Conservation (phyloP, 1,139 yeast species). For the Pichia sp. region DNA sequence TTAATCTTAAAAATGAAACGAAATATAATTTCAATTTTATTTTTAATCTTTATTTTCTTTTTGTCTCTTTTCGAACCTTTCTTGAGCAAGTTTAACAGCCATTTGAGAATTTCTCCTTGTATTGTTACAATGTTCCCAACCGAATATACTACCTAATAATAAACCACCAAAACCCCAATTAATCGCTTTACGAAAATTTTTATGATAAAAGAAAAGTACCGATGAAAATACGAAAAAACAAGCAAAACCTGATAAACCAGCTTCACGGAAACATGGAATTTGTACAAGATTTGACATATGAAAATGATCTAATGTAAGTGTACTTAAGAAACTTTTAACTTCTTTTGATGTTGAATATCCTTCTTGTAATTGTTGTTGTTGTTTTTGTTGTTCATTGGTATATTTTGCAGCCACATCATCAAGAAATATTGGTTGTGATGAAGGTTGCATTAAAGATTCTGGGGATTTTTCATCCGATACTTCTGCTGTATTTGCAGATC, state of each 20-base stretch:
- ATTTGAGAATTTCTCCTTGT: constrained; percentile 57
- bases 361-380: constrained; percentile 4
- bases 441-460: too few species aligned
- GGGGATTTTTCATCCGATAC: too few species aligned
- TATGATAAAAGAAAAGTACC: constrained; percentile 64
- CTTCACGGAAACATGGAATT: constrained; percentile 88
- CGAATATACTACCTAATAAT: constrained; percentile 69
- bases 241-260: constrained; percentile 80
- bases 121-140: constrained; percentile 91
- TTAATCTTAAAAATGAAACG: too few species aligned
- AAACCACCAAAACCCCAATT: constrained; percentile 87
- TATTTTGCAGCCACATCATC: constrained; percentile 29
- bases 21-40: too few species aligned
- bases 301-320: constrained; percentile 43
- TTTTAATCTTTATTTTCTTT: background rate
- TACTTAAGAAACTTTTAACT: constrained; percentile 14
- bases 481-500: background rate
- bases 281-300: constrained; percentile 44
- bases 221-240: constrained; percentile 77
- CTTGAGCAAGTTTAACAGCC: constrained; percentile 58
- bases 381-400: constrained; percentile 7
- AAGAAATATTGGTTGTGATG: constrained; percentile 23
- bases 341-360: constrained; percentile 19
- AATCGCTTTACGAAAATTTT: constrained; percentile 52
- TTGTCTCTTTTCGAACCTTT: constrained; percentile 29